A percentile compares a stretch with the other conserved stretches of the same genome.
phyloP scores from a whole-genome alignment of 2,329 filamentous ascomycete genomes.

The Trichophyton schoenleinii region DNA sequence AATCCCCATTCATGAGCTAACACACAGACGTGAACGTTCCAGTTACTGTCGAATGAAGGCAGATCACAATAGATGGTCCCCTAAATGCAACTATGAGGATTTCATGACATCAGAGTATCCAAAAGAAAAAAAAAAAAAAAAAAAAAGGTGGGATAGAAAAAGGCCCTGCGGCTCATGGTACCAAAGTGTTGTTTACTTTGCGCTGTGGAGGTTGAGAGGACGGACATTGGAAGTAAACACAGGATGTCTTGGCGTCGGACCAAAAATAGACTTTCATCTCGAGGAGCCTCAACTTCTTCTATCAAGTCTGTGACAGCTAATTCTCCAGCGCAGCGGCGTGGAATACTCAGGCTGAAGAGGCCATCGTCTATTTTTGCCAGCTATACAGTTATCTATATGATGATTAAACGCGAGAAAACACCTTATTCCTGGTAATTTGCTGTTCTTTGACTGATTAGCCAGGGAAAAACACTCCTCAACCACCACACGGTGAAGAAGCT shows the following conservation, averaged over 20 bases:
- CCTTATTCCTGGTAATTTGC: neutral
- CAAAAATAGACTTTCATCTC: neutral
- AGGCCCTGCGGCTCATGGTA: neutral
- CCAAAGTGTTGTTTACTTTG: neutral
- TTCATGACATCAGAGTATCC: neutral
- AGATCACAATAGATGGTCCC: no score
- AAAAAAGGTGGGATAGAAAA: no score
- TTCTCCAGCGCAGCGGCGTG: neutral
- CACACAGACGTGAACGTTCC: neutral
- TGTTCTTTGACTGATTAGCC: neutral
- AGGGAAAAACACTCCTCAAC: neutral
- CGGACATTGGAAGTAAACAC: neutral
- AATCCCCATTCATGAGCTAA: conserved; percentile 28
- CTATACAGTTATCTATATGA: neutral
- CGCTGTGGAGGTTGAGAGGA: neutral
- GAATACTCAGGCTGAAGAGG: neutral
- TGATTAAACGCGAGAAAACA: neutral
- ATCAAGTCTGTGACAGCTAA: neutral
- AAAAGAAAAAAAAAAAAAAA: no score
- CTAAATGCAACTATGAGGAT: neutral
- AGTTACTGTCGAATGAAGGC: neutral
- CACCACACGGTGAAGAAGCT: neutral
- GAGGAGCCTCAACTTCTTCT: neutral
- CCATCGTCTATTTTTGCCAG: neutral
- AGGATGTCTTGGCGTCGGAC: neutral